Conservation (phyloP, 208 protist genomes). For the Crithidia mellificae region DNA sequence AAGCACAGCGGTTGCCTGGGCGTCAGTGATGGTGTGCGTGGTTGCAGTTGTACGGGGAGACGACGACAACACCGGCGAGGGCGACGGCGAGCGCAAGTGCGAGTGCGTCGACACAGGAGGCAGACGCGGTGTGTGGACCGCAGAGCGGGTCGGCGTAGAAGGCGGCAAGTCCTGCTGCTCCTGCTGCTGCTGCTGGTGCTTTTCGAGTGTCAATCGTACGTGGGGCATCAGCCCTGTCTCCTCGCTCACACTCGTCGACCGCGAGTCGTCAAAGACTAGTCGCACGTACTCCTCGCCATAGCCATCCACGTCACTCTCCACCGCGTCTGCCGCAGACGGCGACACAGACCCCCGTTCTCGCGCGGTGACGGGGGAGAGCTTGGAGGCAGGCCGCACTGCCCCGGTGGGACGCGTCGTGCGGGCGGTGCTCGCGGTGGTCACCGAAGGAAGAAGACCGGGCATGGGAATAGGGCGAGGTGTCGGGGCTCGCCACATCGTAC, state of each 20-base stretch:
- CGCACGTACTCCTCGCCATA: conserved; percentile 20
- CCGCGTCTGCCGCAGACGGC: not conserved
- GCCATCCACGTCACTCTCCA: not conserved
- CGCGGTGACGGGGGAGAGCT: not conserved
- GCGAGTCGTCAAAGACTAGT: not conserved
- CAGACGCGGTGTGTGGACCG: too few relatives aligned
- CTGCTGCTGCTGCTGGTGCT: not conserved
- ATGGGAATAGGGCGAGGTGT: conserved; percentile 12
- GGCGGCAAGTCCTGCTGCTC: not conserved
- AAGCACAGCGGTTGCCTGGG: conserved; percentile 2
- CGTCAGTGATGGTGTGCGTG: conserved; percentile 6
- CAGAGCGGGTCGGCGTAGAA: too few relatives aligned
- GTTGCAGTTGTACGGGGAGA: not conserved
- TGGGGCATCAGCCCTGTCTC: not conserved
- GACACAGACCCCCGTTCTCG: not conserved
- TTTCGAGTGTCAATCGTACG: too few relatives aligned
- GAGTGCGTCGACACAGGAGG: not conserved
- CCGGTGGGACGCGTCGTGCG: not conserved
- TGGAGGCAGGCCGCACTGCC: not conserved
- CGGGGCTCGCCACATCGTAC: conserved; percentile 21
- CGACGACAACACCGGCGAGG: not conserved
- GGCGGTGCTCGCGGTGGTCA: not conserved
- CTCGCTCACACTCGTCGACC: not conserved
- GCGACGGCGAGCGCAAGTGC: not conserved
- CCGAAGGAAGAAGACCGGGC: not conserved